Evolutionary conservation across 2,329 filamentous ascomycete species (phyloP), one percentile per base, ranked within the genome.

Genomic region (Neonectria punicea): DNA sequence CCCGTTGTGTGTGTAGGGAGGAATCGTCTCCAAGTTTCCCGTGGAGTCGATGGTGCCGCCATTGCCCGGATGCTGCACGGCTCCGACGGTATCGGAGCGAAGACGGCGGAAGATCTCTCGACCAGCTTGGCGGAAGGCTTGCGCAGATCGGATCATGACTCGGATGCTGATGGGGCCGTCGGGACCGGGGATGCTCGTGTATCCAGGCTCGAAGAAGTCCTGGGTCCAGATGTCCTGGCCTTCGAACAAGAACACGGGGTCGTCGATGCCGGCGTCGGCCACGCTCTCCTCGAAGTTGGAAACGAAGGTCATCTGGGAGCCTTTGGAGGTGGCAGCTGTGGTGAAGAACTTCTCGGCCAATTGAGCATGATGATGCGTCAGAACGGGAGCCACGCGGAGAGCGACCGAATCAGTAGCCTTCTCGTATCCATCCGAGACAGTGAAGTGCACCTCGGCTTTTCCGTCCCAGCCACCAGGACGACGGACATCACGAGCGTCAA

Each of bases 151-250:
- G 11, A 81, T 69, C 63, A 80, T 73, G 20, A 81, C 70, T 3
- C 75, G 75, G 2, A 80, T 67, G 0, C 66, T 65, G 10, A 77
- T 58, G 5, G 77, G 70, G 0, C 79, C 77, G 3, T 78, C 46
- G 0, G 77, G 77, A 0, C 79, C 80, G 0, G 80, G 80, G 57
- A 82, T 82, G 51, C 75, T 80, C 0, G 74, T 69, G 60, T 80
- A 83, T 0, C 71, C 80, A 0, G 80, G 76, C 66, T 82, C 80
- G 22, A 82, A 66, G 46, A 78, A 76, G 61, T 83, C 80, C 54
- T 82, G 80, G 0, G 75, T 74, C 81, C 80, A 83, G 18, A 76
- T 67, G 55, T 81, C 78, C 4, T 8, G 18, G 9, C n/a, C 22
- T 10, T 65, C 53, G 47, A 70, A 63, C 3, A 64, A 25, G 34